phyloP scores from a whole-genome alignment of 805 yeast species.

The Grigorovia jiainica region DNA sequence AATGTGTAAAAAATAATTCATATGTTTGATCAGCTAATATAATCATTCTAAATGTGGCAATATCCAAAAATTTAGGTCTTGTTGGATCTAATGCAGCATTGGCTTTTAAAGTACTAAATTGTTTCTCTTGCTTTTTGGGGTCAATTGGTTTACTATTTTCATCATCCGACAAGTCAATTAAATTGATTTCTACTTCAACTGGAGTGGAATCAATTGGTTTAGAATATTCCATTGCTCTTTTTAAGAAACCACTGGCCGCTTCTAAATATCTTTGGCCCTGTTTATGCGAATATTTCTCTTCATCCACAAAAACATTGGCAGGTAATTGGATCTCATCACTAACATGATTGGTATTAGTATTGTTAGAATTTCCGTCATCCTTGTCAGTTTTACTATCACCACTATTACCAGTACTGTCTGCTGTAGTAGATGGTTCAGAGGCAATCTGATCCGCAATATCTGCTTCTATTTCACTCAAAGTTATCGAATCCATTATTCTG shows the following conservation, averaged over 20 bases:
- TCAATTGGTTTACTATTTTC: conserved; percentile 21
- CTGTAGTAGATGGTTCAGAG: conserved; percentile 25
- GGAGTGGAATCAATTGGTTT: conserved; percentile 42
- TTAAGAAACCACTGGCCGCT: conserved; percentile 80
- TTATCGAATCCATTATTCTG: conserved; percentile 49
- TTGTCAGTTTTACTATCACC: too few relatives aligned
- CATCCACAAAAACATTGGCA: conserved; percentile 51
- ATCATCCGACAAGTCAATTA: conserved; percentile 37
- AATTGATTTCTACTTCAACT: conserved; percentile 29
- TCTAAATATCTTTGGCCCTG: conserved; percentile 75
- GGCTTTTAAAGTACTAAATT: conserved; percentile 37
- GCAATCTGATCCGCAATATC: conserved; percentile 56
- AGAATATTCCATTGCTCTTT: conserved; percentile 85
- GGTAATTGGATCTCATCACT: conserved; percentile 42
- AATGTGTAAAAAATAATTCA: conserved; percentile 69
- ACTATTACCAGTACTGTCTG: too few relatives aligned
- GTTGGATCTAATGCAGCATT: conserved; percentile 79
- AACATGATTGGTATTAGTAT: too few relatives aligned
- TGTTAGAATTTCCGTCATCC: too few relatives aligned
- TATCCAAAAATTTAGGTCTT: conserved; percentile 61
- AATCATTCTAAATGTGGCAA: conserved; percentile 92
- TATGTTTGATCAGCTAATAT: conserved; percentile 88
- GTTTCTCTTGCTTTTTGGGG: conserved; percentile 13
- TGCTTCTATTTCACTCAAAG: conserved; percentile 53
- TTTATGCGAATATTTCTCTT: conserved; percentile 47